phyloP scores from a whole-genome alignment of 371 early-diverging fungal genomes.

The Homolaphlyctis polyrhiza region DNA sequence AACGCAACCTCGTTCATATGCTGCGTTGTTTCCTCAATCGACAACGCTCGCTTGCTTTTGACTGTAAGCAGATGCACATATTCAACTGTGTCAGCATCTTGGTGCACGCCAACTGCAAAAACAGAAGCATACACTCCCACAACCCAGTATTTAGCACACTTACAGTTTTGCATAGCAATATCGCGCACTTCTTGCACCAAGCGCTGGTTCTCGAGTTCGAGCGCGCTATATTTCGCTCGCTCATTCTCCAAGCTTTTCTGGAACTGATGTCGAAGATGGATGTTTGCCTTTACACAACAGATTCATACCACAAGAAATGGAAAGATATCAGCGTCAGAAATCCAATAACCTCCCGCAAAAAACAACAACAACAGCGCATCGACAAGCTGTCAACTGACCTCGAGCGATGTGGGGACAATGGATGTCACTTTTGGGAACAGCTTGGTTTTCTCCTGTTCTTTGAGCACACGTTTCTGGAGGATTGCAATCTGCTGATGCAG shows the following conservation, averaged over 20 bases:
- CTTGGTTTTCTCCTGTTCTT: slow-evolving; percentile 13
- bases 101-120: too few relatives aligned
- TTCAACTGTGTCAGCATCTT: too few relatives aligned
- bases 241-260: slow-evolving; percentile 16
- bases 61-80: neutral
- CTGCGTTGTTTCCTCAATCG: slow-evolving; percentile 5
- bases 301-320: too few relatives aligned
- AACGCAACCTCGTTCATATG: slow-evolving; percentile 10
- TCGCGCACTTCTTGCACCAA: slow-evolving; percentile 8
- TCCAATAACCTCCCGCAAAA: too few relatives aligned
- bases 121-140: too few relatives aligned
- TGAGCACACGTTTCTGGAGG: slow-evolving; percentile 7
- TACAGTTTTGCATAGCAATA: slow-evolving; percentile 8
- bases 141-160: too few relatives aligned
- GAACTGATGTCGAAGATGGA: slow-evolving; percentile 13
- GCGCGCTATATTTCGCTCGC: slow-evolving; percentile 10
- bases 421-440: slow-evolving; percentile 12
- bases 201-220: slow-evolving; percentile 8
- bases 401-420: slow-evolving; percentile 17
- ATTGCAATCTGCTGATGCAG: slow-evolving; percentile 8
- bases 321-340: too few relatives aligned
- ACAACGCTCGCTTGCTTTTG: slow-evolving; percentile 5
- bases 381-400: slow-evolving; percentile 5
- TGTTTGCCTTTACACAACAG: slow-evolving; percentile 11
- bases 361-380: too few relatives aligned